phyloP scores from a whole-genome alignment of 148 eudicot genomes.

The Limonium bicolor region DNA sequence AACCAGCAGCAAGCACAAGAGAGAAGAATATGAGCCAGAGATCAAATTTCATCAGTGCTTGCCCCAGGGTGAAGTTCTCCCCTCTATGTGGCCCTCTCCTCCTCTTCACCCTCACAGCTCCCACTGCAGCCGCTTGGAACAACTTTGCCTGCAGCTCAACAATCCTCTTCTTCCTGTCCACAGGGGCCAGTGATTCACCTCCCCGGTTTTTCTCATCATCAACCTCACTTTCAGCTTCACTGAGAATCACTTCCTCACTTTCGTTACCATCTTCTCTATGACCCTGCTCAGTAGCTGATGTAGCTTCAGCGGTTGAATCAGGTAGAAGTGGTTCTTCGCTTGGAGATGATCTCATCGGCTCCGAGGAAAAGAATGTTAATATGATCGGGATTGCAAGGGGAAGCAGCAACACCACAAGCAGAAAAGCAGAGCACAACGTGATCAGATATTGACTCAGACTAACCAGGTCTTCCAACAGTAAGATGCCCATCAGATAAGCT shows the following conservation, averaged over 20 bases:
- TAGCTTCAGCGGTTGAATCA: slow-evolving; percentile 9
- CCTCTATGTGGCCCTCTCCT: slow-evolving; percentile 39
- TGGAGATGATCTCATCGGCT: slow-evolving; percentile 10
- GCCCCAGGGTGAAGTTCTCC: slow-evolving; percentile 36
- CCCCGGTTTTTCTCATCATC: slow-evolving; percentile 24
- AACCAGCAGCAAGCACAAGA: slow-evolving; percentile 26
- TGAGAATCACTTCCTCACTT: slow-evolving; percentile 22
- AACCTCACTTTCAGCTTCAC: slow-evolving; percentile 29
- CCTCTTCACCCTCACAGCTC: slow-evolving; percentile 37
- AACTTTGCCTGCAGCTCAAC: slow-evolving; percentile 43
- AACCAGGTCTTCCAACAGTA: slow-evolving; percentile 28
- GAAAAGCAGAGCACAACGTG: slow-evolving; percentile 13
- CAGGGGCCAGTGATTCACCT: slow-evolving; percentile 11
- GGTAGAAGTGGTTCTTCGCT: slow-evolving; percentile 29
- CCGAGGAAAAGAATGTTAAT: slow-evolving; percentile 18
- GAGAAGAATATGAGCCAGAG: slow-evolving; percentile 26
- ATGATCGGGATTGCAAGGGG: slow-evolving; percentile 29
- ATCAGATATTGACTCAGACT: slow-evolving; percentile 15
- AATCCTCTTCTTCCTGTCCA: slow-evolving; percentile 22
- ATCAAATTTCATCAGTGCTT: slow-evolving; percentile 34
- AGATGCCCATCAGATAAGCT: slow-evolving; percentile 24
- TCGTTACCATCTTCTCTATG: slow-evolving; percentile 6
- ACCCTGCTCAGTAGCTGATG: no score
- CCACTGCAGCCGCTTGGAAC: slow-evolving; percentile 48
- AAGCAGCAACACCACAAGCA: slow-evolving; percentile 23